Evolutionary conservation across 805 yeast genomes (phyloP), one percentile per base, ranked within the genome.

Genomic region (Metschnikowia orientalis): DNA sequence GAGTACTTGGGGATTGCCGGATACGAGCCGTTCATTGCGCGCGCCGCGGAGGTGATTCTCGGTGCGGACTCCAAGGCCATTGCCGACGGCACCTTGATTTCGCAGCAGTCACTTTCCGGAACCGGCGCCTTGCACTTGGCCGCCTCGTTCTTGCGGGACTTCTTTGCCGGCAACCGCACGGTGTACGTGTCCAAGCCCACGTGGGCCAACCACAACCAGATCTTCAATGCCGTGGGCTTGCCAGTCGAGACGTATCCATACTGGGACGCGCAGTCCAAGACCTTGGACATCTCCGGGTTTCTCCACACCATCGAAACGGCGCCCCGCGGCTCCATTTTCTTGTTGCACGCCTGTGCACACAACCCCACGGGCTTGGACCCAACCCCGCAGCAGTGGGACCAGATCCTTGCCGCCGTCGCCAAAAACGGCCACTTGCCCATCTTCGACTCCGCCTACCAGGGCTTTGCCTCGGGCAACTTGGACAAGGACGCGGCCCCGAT

Each of bases 361-460:
- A 90, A 90, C 60, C 97, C 98, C 39, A 90, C 97, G 14, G 98
- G 97, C 25, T 77, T 90, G 48, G 98, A 90, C 59, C 97, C 97
- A 37, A 77, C 83, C 2, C 66, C 69, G 38, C 82, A 73, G 32
- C 83, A 90, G 63, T 90, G 98, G 98, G 58, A 58, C 28, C 48
- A 68, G 51, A 80, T 92, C 33, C 69, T 85, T 28, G 69, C 71
- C 26, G 81, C 77, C 16, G 63, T 86, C 42, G 72, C 75, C 45
- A 54, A 61, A 38, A 69, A 75, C 37, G 63, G 73, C 34, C 95
- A 87, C 61, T 72, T 90, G 50, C 86, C 87, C 5, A 62, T 90
- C 41, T 89, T 92, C 53, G 98, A 90, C 63, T 78, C 88, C 41
- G 97, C 97, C 14, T 90, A 92, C 70, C 97, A 90, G 67, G 98